Conservation (phyloP, 1,284 basidiomycete genomes). For the Trametes pubescens region DNA sequence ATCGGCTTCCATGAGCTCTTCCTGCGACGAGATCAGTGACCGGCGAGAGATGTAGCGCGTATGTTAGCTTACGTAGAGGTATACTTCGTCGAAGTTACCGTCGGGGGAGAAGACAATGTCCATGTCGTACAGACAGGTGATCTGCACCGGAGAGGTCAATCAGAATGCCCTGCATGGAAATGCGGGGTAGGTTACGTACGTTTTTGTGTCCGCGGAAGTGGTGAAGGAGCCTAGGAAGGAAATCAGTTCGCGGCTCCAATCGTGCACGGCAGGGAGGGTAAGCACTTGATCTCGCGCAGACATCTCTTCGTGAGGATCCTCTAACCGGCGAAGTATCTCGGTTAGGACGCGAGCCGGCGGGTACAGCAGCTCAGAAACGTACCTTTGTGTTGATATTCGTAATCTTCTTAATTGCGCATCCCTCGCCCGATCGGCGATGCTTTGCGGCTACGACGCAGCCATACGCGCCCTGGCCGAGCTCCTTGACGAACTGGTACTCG, state of each 20-base stretch:
- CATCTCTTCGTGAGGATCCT: constrained; percentile 96
- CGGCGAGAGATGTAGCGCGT: background rate
- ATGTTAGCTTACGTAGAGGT: constrained; percentile 76
- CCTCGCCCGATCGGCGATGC: constrained; percentile 86
- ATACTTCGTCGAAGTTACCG: constrained; percentile 95
- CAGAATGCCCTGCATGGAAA: background rate
- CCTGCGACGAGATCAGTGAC: constrained; percentile 52
- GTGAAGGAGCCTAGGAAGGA: constrained; percentile 74
- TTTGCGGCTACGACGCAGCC: constrained; percentile 91
- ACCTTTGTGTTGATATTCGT: constrained; percentile 98
- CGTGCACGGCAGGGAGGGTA: constrained; percentile 22
- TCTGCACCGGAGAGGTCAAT: constrained; percentile 52
- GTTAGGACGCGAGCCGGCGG: constrained; percentile 6
- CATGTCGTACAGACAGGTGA: constrained; percentile 96
- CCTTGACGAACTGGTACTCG: constrained; percentile 94
- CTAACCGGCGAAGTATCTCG: constrained; percentile 47
- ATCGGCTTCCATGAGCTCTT: constrained; percentile 99
- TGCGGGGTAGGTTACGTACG: constrained; percentile 50
- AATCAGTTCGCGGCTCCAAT: constrained; percentile 21
- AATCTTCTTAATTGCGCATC: constrained; percentile 96
- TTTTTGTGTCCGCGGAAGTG: constrained; percentile 99
- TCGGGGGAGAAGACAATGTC: constrained; percentile 91
- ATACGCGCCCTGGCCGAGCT: constrained; percentile 94
- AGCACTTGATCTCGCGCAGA: constrained; percentile 89
- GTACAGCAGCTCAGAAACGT: constrained; percentile 24